phyloP scores from a whole-genome alignment of 2,329 filamentous ascomycete species.

The Fusarium sp. region DNA sequence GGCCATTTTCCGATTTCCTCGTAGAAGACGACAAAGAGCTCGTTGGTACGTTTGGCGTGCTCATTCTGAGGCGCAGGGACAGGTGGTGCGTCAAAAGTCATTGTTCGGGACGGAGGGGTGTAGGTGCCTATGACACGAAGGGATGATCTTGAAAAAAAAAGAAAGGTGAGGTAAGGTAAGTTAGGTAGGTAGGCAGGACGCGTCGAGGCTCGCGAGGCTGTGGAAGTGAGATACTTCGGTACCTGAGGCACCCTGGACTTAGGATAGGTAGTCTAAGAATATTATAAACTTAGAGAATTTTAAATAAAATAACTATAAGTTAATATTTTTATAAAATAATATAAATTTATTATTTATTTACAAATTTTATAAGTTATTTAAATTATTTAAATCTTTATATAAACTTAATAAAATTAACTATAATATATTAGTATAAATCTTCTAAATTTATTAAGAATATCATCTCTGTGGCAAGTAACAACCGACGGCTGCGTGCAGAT shows the following conservation, averaged over 20 bases:
- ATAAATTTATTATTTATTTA: no score
- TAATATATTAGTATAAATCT: background rate
- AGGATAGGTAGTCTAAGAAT: background rate
- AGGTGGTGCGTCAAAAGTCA: background rate
- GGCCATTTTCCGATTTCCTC: background rate
- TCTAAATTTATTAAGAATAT: no score
- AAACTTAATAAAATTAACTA: fast-evolving
- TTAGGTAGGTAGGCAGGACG: background rate
- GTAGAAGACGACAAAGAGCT: background rate
- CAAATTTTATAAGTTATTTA: no score
- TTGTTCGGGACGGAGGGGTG: background rate
- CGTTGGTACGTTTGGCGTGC: fast-evolving
- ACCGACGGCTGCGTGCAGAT: background rate
- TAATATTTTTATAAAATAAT: background rate
- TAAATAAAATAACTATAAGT: background rate
- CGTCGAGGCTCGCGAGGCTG: background rate
- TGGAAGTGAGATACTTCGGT: background rate
- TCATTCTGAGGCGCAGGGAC: background rate
- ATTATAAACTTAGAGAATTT: fast-evolving
- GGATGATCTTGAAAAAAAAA: no score
- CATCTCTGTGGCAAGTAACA: fast-evolving
- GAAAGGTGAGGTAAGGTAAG: background rate
- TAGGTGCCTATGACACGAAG: background rate
- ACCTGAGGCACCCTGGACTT: background rate
- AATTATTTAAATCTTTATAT: background rate